Evolutionary conservation across 2,329 filamentous ascomycete species (phyloP).

Genomic region (Aureobasidium sp.): DNA sequence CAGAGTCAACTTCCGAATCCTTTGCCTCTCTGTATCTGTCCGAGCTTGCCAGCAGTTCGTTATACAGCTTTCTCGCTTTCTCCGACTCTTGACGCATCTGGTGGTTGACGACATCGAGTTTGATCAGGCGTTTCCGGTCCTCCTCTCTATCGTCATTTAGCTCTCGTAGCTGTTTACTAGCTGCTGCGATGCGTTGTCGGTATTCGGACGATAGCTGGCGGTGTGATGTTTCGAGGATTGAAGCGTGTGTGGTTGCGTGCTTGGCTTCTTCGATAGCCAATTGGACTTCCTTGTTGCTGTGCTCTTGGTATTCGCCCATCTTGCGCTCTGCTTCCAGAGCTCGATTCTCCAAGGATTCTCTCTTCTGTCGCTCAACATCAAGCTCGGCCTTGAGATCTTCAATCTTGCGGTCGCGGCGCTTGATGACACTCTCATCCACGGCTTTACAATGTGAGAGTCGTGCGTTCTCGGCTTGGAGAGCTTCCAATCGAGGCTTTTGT

Average conservation of each 20-base stretch:
- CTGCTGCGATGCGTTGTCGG: slow-evolving; percentile 40
- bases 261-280: slow-evolving; percentile 38
- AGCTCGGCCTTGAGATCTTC: slow-evolving; percentile 57
- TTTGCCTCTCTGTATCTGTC: slow-evolving; percentile 57
- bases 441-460: slow-evolving; percentile 59
- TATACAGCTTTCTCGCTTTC: slow-evolving; percentile 51
- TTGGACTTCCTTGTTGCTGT: slow-evolving; percentile 55
- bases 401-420: slow-evolving; percentile 65
- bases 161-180: slow-evolving; percentile 42
- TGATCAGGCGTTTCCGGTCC: slow-evolving; percentile 52
- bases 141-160: slow-evolving; percentile 49
- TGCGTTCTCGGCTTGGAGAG: slow-evolving; percentile 59
- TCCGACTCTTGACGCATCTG: slow-evolving; percentile 63
- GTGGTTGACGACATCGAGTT: slow-evolving; percentile 59
- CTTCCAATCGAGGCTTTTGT: slow-evolving; percentile 63
- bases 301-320: slow-evolving; percentile 52
- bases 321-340: slow-evolving; percentile 54
- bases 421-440: slow-evolving; percentile 61
- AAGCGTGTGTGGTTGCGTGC: slow-evolving; percentile 52
- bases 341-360: slow-evolving; percentile 49
- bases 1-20: slow-evolving; percentile 49
- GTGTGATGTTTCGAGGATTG: slow-evolving; percentile 62
- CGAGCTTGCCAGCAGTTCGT: slow-evolving; percentile 51
- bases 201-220: slow-evolving; percentile 59
- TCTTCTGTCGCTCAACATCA: slow-evolving; percentile 54